phyloP scores from a whole-genome alignment of 768 basidiomycete genomes.

The Ramaria sp. region DNA sequence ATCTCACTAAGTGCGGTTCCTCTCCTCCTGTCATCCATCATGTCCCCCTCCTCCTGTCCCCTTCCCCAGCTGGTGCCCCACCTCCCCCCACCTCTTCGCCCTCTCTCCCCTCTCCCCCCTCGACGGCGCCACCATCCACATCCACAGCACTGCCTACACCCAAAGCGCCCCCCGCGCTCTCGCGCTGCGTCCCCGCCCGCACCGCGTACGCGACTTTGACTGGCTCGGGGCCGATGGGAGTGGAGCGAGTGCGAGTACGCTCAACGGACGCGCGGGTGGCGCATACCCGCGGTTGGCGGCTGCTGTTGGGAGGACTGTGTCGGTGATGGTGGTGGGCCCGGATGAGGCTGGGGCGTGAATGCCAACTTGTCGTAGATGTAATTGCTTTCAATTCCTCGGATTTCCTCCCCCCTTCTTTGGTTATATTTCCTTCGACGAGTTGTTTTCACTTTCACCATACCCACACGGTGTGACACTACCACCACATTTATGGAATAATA shows the following conservation, averaged over 20 bases:
- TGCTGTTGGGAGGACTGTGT: conserved; percentile 48
- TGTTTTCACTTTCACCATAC: no score
- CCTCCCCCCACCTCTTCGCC: conserved; percentile 68
- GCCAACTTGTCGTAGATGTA: no score
- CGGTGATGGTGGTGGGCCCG: conserved; percentile 22
- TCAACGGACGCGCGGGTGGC: no score
- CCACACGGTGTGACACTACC: no score
- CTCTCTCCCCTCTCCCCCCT: conserved; percentile 50
- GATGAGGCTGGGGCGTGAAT: background rate
- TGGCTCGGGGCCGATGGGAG: conserved; percentile 36
- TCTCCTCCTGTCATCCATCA: no score
- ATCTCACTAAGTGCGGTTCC: background rate
- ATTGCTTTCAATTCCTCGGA: no score
- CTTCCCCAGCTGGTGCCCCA: conserved; percentile 58
- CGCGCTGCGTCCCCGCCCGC: conserved; percentile 47
- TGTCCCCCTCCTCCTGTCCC: background rate
- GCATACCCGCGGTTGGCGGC: conserved; percentile 54
- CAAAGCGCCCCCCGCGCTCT: conserved; percentile 56
- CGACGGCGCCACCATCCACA: conserved; percentile 57
- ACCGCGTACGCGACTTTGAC: conserved; percentile 65
- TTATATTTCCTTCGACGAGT: no score
- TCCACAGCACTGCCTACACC: conserved; percentile 56
- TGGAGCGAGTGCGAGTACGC: conserved; percentile 21
- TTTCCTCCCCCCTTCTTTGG: no score
- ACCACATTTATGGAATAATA: no score